These are phyloP conservation scores for Bocquillonia castaneifolia DNA, from an alignment of 441 rosid species.

Conservation along the genomic window DNA sequence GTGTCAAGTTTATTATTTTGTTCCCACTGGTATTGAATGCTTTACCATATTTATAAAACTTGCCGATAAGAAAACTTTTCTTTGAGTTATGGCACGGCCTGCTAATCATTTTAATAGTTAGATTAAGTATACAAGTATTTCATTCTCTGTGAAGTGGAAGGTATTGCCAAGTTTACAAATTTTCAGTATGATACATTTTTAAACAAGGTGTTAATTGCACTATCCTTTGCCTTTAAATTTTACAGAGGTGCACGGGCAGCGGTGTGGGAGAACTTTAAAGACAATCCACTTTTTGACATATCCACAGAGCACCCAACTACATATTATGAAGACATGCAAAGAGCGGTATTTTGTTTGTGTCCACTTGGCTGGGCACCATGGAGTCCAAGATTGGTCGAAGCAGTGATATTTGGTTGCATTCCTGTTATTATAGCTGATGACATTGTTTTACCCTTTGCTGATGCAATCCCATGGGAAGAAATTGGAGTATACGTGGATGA, in stretches of 20 bases:
- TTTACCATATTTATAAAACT: not conserved
- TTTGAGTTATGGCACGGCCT: not conserved
- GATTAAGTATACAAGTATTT: too few species aligned
- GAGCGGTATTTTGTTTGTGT: constrained; percentile 80
- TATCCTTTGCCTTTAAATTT: constrained; percentile 3
- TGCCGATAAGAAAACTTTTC: not conserved
- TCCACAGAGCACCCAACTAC: constrained; percentile 90
- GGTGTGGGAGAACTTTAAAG: constrained; percentile 94
- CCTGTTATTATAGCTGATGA: constrained; percentile 93
- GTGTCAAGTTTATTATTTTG: not conserved
- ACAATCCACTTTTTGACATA: constrained; percentile 83
- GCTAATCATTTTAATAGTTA: too few species aligned
- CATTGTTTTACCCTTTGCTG: constrained; percentile 91
- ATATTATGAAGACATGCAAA: constrained; percentile 95
- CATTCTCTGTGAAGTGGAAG: too few species aligned
- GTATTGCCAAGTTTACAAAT: not conserved
- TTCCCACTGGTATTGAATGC: not conserved
- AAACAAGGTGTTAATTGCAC: not conserved
- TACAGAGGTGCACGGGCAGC: constrained; percentile 93
- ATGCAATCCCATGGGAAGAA: constrained; percentile 96
- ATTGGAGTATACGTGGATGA: constrained; percentile 83
- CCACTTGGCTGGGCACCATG: constrained; percentile 98
- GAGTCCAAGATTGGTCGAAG: constrained; percentile 97
- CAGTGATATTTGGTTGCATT: constrained; percentile 90
- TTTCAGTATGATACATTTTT: not conserved